Evolutionary conservation across 176 grass and related monocot species (phyloP).

Genomic region (Avena atlantica): DNA sequence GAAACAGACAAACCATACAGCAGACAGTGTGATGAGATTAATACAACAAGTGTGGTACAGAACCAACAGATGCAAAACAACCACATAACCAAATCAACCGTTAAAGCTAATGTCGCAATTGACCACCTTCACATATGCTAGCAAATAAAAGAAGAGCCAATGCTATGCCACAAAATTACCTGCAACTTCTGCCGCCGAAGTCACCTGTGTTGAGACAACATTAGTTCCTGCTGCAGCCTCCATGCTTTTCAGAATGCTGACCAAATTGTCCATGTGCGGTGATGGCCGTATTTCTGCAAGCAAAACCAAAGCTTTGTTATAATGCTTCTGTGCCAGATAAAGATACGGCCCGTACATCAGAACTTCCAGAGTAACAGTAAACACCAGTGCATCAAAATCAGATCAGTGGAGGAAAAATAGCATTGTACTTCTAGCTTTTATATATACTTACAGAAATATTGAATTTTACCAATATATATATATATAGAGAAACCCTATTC

Average conservation of each 20-base stretch:
- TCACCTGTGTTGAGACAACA: constrained; percentile 65
- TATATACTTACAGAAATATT: background rate
- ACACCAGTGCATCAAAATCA: background rate
- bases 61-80: background rate
- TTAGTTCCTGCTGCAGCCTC: constrained; percentile 63
- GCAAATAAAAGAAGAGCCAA: background rate
- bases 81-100: background rate
- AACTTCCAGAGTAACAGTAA: constrained; percentile 1
- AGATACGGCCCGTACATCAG: background rate
- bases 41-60: background rate
- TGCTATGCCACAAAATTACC: constrained; percentile 37
- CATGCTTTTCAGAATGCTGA: constrained; percentile 87
- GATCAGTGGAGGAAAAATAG: background rate
- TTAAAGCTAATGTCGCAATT: background rate
- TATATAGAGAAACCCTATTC: too few species aligned
- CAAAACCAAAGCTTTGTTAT: constrained; percentile 27
- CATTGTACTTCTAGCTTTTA: background rate
- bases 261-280: constrained; percentile 90
- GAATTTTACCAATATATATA: too few species aligned
- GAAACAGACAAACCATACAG: background rate
- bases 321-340: background rate
- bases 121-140: background rate
- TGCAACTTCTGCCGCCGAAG: constrained; percentile 22
- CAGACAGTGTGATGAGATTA: background rate
- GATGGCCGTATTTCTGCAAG: constrained; percentile 73